Evolutionary conservation across 495 filamentous ascomycete species (phyloP), one percentile per base, ranked within the genome.

Genomic region (Chaetomium tenue): DNA sequence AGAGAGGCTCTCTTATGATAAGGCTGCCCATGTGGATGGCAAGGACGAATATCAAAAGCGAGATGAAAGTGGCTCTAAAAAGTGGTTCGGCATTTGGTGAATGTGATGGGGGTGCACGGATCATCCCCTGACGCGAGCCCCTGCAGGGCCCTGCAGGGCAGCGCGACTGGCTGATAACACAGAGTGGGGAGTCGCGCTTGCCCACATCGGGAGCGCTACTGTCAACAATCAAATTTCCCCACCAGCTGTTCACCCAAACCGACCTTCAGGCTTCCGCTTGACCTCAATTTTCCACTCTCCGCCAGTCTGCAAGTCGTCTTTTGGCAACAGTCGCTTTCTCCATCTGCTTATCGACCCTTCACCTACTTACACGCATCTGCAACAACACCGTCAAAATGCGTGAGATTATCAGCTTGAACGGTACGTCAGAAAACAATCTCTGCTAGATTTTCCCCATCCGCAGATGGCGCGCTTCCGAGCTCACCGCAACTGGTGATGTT

Each of bases 381-480:
- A 15, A 57, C 47, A 63, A 64, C 68, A 64, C 65, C 75, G 73
- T 72, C 86, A 87, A 83, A 76, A 98, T 98, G 93, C 92, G 93
- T 89, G 93, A 98, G 87, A 92, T 98, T 77, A 97, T 98, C 78
- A 93, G 89, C 81, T 88, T 98, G 87, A 97, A 98, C 86, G 93
- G 93, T 97, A 88, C 73, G 91, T 82, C 79, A 61, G 52, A 42
- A 66, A 60, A 37, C 23, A 22, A 61, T 61, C 60, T 63, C 66
- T 51, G 26, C 61, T 50, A n/a, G 20, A 22, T 63, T 63, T 63
- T 66, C 56, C 50, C 26, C 23, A 25, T 15, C 42, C 15, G 20
- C 30, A n/a, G 40, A 61, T 55, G 56, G 64, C 75, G 76, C 79
- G 76, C 68, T 65, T 76, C 61, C 60, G 63, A 48, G 59, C 60